Evolutionary conservation across 2,329 filamentous ascomycete genomes (phyloP), one percentile per base, ranked within the genome.

Genomic region (Scedosporium aurantiacum): DNA sequence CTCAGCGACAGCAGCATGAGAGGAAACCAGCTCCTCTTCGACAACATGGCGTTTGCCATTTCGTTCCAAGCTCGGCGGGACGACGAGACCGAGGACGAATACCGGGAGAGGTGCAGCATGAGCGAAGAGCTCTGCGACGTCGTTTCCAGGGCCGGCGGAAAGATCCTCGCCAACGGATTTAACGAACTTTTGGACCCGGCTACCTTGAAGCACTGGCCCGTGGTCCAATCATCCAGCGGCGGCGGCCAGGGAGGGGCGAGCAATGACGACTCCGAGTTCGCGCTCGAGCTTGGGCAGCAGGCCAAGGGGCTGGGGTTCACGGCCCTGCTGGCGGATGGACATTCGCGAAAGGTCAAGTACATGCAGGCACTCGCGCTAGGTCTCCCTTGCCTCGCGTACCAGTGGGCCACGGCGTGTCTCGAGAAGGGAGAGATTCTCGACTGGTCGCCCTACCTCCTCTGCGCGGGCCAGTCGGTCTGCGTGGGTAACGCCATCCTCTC

Each of bases 311-410:
- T 86, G 1, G 87, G 90, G 0, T 97, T 99, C 69, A 85, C 89
- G 0, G 92, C 91, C 3, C 76, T 97, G 14, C 89, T 99, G 63
- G 88, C 92, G 0, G 90, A 97, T 68, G 83, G 84, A 4, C 89
- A 96, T 71, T 94, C 89, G 5, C 85, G 93, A 56, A 91, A 91
- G 64, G 83, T 86, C 58, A 99, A 97, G 71, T 97, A 94, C 72
- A 89, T 97, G 80, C 92, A 97, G 74, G 94, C 94, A 0, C 82
- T 99, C 2, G 92, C 94, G 0, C 82, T 99, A 0, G 91, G 90
- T 0, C 75, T 99, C 0, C 94, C 94, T 0, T 96, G 92, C 68
- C 78, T 99, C 1, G 88, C 90, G 5, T 82, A 85, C 5, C 86
- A 87, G 61, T 99, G 94, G 93, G 77, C 96, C 57, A 79, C 83